A percentile compares a stretch with the other conserved stretches of the same genome.
phyloP scores from a whole-genome alignment of 2,329 filamentous ascomycete genomes.

The Microascus cirrosus region DNA sequence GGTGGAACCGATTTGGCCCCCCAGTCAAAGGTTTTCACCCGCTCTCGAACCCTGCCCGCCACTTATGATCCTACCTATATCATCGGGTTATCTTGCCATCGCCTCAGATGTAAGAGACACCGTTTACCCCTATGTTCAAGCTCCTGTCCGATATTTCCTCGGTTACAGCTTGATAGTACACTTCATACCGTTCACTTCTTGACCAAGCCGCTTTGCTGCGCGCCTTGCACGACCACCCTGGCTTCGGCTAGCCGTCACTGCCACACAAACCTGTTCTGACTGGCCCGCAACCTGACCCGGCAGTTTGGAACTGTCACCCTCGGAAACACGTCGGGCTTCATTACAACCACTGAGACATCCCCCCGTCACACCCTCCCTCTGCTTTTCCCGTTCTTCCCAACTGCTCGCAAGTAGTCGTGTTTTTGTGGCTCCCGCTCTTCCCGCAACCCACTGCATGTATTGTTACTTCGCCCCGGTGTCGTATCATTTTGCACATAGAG shows the following conservation, averaged over 20 bases:
- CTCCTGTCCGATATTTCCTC: background rate
- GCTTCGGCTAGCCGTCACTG: background rate
- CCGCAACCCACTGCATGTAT: background rate
- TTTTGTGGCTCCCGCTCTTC: background rate
- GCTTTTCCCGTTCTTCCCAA: background rate
- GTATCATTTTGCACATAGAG: background rate
- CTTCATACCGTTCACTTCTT: background rate
- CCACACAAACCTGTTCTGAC: background rate
- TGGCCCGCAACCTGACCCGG: background rate
- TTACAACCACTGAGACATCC: background rate
- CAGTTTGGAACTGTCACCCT: conserved; percentile 1
- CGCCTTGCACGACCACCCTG: background rate
- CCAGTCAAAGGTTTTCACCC: background rate
- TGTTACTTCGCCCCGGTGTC: background rate
- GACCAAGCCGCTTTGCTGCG: background rate
- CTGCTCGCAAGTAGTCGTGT: background rate
- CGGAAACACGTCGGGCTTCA: background rate
- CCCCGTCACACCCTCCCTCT: background rate
- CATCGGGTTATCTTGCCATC: no score
- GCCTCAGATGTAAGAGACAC: no score
- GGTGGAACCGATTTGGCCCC: background rate
- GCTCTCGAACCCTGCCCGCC: background rate
- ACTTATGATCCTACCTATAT: no score
- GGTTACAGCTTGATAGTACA: background rate
- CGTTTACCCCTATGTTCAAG: no score